A percentile compares a stretch with the other conserved stretches of the same genome.
phyloP scores from a whole-genome alignment of 257 asterid genomes.

The Orobanche coerulescens region DNA sequence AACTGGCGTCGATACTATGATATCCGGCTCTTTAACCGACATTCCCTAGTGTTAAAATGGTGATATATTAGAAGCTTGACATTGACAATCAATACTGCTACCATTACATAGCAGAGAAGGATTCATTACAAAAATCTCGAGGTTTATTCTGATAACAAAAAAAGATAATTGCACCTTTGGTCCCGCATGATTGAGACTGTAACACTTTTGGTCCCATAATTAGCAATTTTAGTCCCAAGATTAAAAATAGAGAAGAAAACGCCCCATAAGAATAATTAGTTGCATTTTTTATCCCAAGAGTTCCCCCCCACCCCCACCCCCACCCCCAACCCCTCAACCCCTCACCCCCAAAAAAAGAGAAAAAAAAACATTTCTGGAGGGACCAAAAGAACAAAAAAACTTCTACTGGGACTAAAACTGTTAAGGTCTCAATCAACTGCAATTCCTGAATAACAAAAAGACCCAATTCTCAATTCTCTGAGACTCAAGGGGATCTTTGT shows the following conservation, averaged over 20 bases:
- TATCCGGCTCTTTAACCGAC: slow-evolving; percentile 68
- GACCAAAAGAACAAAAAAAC: background rate
- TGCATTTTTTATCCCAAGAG: background rate
- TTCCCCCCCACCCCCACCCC: too few relatives aligned
- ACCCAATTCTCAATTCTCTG: background rate
- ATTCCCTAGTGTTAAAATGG: slow-evolving; percentile 54
- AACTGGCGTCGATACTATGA: slow-evolving; percentile 88
- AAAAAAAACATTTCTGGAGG: too few relatives aligned
- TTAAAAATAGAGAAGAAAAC: background rate
- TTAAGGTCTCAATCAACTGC: too few relatives aligned
- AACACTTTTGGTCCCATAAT: background rate
- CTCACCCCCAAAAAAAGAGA: too few relatives aligned
- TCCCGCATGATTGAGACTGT: background rate
- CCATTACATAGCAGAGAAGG: background rate
- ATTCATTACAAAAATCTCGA: background rate
- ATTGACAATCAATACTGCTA: background rate
- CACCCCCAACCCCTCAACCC: too few relatives aligned
- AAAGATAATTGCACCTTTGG: background rate
- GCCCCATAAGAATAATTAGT: background rate
- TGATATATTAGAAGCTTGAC: slow-evolving; percentile 4
- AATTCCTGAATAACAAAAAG: background rate
- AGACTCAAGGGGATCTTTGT: background rate
- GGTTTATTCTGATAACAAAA: background rate
- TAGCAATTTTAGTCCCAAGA: background rate
- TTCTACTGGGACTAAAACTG: too few relatives aligned